A percentile compares a stretch with the other conserved stretches of the same genome.
Conservation (phyloP, 106 monocot species). For the Iris macrosiphon region DNA sequence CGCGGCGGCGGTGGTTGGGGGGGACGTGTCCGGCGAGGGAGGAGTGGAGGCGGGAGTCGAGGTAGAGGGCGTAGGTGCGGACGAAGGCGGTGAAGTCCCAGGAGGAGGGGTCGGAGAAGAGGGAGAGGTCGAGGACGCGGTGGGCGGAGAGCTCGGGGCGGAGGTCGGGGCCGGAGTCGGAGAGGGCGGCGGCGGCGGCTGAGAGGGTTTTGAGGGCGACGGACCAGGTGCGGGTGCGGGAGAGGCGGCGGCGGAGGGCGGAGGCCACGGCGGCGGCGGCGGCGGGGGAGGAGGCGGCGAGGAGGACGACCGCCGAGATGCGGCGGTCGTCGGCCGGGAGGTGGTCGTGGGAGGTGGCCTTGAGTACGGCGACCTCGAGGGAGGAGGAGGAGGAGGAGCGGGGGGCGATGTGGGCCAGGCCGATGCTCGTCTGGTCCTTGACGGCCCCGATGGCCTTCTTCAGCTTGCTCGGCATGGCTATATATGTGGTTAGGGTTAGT, state of each 20-base stretch:
- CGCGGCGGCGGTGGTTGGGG: conserved; percentile 14
- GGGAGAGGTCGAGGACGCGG: conserved; percentile 45
- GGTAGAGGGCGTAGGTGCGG: conserved; percentile 56
- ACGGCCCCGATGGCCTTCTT: conserved; percentile 40
- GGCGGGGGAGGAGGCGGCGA: conserved; percentile 22
- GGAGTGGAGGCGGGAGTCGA: conserved; percentile 42
- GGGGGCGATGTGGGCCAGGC: conserved; percentile 32
- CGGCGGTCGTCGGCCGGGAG: conserved; percentile 21
- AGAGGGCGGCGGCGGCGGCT: conserved; percentile 21
- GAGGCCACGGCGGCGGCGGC: conserved; percentile 23
- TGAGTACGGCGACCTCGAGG: conserved; percentile 50
- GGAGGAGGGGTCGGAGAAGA: conserved; percentile 20
- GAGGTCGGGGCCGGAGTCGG: conserved; percentile 32
- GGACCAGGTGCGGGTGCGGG: conserved; percentile 46
- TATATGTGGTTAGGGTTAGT: too few species aligned
- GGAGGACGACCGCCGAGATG: conserved; percentile 28
- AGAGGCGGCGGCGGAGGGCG: conserved; percentile 38
- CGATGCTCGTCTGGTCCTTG: conserved; percentile 69
- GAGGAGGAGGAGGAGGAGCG: conserved; percentile 7
- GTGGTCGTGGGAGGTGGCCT: conserved; percentile 63
- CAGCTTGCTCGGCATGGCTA: conserved; percentile 55
- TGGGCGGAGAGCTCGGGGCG: conserved; percentile 22
- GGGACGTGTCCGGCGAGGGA: conserved; percentile 28
- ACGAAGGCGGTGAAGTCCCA: conserved; percentile 75
- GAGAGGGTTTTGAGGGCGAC: conserved; percentile 67